Conservation (phyloP, 805 yeast species). For the Yamadazyma ubonensis region DNA sequence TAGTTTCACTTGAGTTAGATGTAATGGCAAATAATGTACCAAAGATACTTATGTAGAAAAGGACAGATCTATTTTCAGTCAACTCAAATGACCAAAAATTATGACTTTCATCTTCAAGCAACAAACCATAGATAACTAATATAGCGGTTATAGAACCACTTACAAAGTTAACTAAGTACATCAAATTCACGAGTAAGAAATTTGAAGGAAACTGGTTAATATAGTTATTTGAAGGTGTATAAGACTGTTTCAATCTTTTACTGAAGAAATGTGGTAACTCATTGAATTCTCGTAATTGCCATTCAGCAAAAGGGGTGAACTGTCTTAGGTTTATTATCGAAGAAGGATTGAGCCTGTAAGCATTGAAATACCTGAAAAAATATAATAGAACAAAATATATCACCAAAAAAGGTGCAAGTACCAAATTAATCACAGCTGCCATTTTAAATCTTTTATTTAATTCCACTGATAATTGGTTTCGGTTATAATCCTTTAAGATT, state of each 20-base stretch:
- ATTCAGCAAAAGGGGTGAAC: conserved; percentile 90
- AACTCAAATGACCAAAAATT: conserved; percentile 87
- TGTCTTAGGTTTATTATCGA: conserved; percentile 68
- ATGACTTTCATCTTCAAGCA: conserved; percentile 77
- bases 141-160: conserved; percentile 90
- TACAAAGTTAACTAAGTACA: conserved; percentile 52
- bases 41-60: conserved; percentile 83
- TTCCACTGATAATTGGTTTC: conserved; percentile 66
- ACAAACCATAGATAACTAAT: conserved; percentile 58
- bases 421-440: conserved; percentile 81
- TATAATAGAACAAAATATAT: conserved; percentile 78
- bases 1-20: conserved; percentile 32
- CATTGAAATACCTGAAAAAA: conserved; percentile 90
- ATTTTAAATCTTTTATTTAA: conserved; percentile 75
- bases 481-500: conserved; percentile 68
- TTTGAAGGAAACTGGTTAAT: conserved; percentile 92
- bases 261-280: conserved; percentile 88
- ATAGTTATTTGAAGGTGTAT: conserved; percentile 77
- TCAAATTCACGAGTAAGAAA: conserved; percentile 33
- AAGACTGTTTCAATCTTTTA: conserved; percentile 72
- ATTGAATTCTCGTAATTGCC: conserved; percentile 93
- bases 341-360: conserved; percentile 85
- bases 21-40: conserved; percentile 89
- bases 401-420: conserved; percentile 83
- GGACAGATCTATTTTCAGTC: conserved; percentile 72